phyloP scores from a whole-genome alignment of 768 basidiomycete genomes.

The Psilocybe azurescens region DNA sequence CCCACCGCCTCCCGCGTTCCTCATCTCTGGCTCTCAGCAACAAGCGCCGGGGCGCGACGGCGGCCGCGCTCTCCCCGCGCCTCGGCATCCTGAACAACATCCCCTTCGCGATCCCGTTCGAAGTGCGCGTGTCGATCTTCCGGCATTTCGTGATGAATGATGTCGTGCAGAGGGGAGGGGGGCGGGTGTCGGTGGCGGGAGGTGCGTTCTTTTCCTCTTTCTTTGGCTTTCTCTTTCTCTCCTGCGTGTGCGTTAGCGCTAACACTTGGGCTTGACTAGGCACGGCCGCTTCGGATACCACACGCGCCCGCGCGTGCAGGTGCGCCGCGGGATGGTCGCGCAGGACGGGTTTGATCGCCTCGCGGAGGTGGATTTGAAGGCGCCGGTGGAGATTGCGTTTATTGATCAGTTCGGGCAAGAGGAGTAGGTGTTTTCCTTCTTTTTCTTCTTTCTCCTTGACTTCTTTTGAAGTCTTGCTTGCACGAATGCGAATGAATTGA shows the following conservation, averaged over 20 bases:
- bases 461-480: no score
- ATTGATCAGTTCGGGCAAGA: slow-evolving; percentile 87
- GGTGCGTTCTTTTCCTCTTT: slow-evolving; percentile 1
- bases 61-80: slow-evolving; percentile 74
- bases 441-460: background rate
- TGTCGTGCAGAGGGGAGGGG: slow-evolving; percentile 9
- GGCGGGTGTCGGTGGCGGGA: background rate
- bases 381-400: slow-evolving; percentile 88
- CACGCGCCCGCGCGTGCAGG: slow-evolving; percentile 46
- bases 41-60: slow-evolving; percentile 63
- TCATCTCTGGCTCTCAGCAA: slow-evolving; percentile 18
- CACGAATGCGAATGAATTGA: no score
- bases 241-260: background rate
- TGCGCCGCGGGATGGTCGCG: slow-evolving; percentile 79
- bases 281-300: slow-evolving; percentile 20
- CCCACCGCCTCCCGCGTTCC: background rate
- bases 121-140: slow-evolving; percentile 89
- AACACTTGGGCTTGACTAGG: background rate
- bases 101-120: slow-evolving; percentile 94
- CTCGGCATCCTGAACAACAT: slow-evolving; percentile 94
- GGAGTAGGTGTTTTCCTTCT: slow-evolving; percentile 54
- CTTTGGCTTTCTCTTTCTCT: background rate
- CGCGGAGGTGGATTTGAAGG: slow-evolving; percentile 77
- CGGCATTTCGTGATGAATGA: slow-evolving; percentile 69
- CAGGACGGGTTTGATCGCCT: slow-evolving; percentile 93